Percentiles rank a stretch among this genome's conserved stretches.
phyloP scores from a whole-genome alignment of 306 rosid genomes.

The Vigna radiata region DNA sequence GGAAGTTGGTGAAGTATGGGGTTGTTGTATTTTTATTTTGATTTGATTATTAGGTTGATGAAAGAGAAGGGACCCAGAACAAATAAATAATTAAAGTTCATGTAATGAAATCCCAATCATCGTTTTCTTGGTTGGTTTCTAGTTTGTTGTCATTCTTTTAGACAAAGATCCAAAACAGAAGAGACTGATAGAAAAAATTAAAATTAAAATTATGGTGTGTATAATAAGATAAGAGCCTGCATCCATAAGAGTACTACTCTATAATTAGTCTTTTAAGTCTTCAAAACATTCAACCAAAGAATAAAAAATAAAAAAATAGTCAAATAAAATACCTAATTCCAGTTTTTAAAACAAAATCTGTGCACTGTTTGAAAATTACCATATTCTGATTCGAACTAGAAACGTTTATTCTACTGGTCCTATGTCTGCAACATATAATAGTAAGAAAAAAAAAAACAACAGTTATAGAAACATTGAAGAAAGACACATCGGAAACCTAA shows the following conservation, averaged over 20 bases:
- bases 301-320: constrained; percentile 32
- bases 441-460: not conserved
- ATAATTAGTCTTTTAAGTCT: constrained; percentile 37
- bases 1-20: constrained; percentile 40
- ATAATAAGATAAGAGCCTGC: constrained; percentile 58
- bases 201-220: constrained; percentile 32
- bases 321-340: constrained; percentile 47
- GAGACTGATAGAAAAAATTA: constrained; percentile 45
- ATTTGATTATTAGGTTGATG: constrained; percentile 14
- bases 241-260: constrained; percentile 49
- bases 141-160: constrained; percentile 47
- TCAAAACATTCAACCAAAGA: constrained; percentile 37
- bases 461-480: constrained; percentile 26
- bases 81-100: not conserved
- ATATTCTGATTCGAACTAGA: constrained; percentile 1
- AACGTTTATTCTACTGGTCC: constrained; percentile 25
- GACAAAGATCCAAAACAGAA: constrained; percentile 54
- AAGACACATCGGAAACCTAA: not conserved
- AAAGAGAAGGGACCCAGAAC: constrained; percentile 21
- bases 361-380: constrained; percentile 21
- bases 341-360: constrained; percentile 35
- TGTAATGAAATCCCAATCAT: constrained; percentile 46
- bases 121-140: constrained; percentile 52
- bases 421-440: constrained; percentile 28
- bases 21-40: constrained; percentile 8